Evolutionary conservation across 2,329 filamentous ascomycete species (phyloP), one percentile per base, ranked within the genome.

Genomic region (Phaeosphaeriaceae sp.): DNA sequence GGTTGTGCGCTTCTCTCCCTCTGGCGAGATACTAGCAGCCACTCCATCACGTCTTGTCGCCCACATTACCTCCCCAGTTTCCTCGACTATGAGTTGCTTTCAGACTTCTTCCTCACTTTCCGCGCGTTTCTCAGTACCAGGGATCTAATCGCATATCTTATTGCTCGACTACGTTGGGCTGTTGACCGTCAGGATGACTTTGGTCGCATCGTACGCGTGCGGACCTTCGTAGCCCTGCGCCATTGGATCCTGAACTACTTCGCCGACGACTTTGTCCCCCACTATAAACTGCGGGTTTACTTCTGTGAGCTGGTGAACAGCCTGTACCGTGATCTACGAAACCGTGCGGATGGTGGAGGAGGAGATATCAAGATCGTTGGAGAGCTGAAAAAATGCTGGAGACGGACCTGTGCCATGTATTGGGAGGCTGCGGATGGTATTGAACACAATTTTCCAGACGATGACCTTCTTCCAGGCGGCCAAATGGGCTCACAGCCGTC

Each of bases 171-270:
- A 43, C 82, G 87, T 59, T 99, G 94, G 94, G 92, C 94, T 0
- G 81, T 97, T 40, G 84, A 83, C 39, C 84, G 90, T 46, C 78
- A 83, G 38, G 90, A 96, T 67, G 91, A 97, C 69, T 86, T 87
- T 48, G 94, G 94, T 32, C 89, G 92, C 68, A 90, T 99, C 43
- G 94, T 97, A n/a, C 86, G 93, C 41, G 95, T 99, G 13, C 85
- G 94, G 34, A 95, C 92, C 0, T 99, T 97, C 76, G 94, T 97
- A 20, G 94, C 94, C 6, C 81, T 97, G 36, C 86, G 94, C 48
- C 94, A 99, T 73, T 99, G 94, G 94, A 92, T 97, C 48, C 76
- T 99, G 54, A 99, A 99, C 72, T 99, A 99, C 73, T 99, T 97
- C 61, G 82, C 90, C 46, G 94, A 99, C 68, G 94, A 99, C 69